These are phyloP conservation scores for Dalbergia cochinchinensis DNA, from an alignment of 306 rosid species.

Conservation along the genomic window DNA sequence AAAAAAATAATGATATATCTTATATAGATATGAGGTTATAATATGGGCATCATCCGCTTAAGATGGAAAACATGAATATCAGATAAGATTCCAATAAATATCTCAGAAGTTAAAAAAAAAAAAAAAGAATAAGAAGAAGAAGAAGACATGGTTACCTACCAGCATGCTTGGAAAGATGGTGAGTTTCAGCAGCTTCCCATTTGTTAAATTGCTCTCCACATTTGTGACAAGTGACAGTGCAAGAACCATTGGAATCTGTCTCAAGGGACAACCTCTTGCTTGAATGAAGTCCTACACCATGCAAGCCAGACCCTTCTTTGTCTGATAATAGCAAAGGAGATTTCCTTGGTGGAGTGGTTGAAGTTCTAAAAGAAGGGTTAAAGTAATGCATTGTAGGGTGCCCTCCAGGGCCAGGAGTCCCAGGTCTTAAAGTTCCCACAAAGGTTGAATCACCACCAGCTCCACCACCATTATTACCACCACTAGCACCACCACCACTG, in stretches of 20 bases:
- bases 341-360: conserved; percentile 75
- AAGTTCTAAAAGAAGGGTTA: conserved; percentile 65
- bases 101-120: not conserved
- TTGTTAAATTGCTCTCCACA: conserved; percentile 85
- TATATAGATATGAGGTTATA: not conserved
- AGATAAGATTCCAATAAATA: conserved; percentile 16
- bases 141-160: conserved; percentile 72
- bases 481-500: conserved; percentile 30
- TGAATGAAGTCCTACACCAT: conserved; percentile 56
- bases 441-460: conserved; percentile 56
- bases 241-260: conserved; percentile 61
- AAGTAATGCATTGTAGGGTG: conserved; percentile 77
- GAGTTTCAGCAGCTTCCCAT: conserved; percentile 93
- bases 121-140: no score
- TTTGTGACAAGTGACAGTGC: conserved; percentile 74
- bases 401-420: conserved; percentile 91
- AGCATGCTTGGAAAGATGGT: conserved; percentile 94
- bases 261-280: conserved; percentile 65
- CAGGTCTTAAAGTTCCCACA: conserved; percentile 80
- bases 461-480: conserved; percentile 25
- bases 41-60: not conserved
- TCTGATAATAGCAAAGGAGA: conserved; percentile 63
- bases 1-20: not conserved
- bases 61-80: not conserved
- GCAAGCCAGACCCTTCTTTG: conserved; percentile 59